These are phyloP conservation scores for Macrophomina tecta DNA, from an alignment of 2,329 filamentous ascomycete species.

Conservation along the genomic window DNA sequence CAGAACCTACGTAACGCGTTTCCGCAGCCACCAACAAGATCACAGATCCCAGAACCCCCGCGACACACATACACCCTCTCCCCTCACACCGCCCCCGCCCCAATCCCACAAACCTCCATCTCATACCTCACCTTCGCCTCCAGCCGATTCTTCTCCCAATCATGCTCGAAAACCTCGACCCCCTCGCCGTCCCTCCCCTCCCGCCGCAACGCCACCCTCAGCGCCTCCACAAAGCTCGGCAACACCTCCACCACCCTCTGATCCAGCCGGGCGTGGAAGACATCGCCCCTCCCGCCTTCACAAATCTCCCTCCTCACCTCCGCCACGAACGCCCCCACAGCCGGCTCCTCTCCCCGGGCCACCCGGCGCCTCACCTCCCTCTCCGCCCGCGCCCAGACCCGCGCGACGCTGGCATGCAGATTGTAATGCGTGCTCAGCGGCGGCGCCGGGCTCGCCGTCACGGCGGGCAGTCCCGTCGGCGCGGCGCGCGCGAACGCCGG, in stretches of 20 bases:
- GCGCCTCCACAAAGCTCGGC: slow-evolving; percentile 37
- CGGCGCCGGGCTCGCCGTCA: slow-evolving; percentile 30
- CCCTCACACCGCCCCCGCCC: not conserved
- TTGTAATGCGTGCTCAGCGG: slow-evolving; percentile 38
- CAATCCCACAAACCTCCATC: slow-evolving; percentile 24
- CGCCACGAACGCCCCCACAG: slow-evolving; percentile 31
- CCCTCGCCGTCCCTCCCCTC: slow-evolving; percentile 31
- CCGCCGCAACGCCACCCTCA: slow-evolving; percentile 33
- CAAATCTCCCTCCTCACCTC: slow-evolving; percentile 34
- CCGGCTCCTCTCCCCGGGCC: slow-evolving; percentile 19
- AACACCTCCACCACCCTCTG: slow-evolving; percentile 31
- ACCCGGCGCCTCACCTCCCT: slow-evolving; percentile 6
- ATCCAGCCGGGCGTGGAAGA: slow-evolving; percentile 34
- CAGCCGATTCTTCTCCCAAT: slow-evolving; percentile 36
- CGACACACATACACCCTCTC: too few relatives aligned
- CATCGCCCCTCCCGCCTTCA: slow-evolving; percentile 34
- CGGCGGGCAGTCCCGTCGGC: slow-evolving; percentile 39
- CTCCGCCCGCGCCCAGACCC: slow-evolving; percentile 34
- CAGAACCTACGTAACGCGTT: too few relatives aligned
- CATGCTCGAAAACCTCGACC: slow-evolving; percentile 32
- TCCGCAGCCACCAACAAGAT: too few relatives aligned
- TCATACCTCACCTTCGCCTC: slow-evolving; percentile 36
- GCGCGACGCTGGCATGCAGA: slow-evolving; percentile 38
- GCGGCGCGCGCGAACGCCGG: slow-evolving; percentile 29
- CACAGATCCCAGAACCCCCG: too few relatives aligned